These are phyloP conservation scores for Pulicaria dysenterica DNA, from an alignment of 129 eudicot genomes.

Conservation along the genomic window DNA sequence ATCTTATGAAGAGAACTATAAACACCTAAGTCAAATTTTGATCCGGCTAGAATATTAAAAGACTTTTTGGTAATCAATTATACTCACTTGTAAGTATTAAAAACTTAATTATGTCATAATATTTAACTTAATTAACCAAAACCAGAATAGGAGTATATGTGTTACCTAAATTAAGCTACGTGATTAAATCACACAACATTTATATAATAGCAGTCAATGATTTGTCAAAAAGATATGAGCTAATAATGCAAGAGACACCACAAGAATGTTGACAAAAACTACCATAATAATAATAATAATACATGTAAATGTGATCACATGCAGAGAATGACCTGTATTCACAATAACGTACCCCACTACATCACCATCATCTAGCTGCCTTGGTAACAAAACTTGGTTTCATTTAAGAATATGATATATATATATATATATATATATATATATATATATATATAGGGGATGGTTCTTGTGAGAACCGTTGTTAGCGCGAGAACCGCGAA, in stretches of 20 bases:
- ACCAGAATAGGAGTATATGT: background rate
- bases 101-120: no score
- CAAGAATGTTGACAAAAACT: slow-evolving; percentile 31
- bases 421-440: no score
- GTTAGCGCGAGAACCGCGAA: no score
- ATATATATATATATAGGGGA: no score
- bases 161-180: no score
- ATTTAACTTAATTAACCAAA: no score
- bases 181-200: background rate
- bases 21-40: no score
- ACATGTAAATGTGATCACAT: slow-evolving; percentile 44
- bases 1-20: no score
- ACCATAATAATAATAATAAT: background rate
- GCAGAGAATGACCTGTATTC: slow-evolving; percentile 34
- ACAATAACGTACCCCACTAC: slow-evolving; percentile 31
- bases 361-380: slow-evolving; percentile 27
- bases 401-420: background rate
- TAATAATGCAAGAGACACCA: slow-evolving; percentile 34
- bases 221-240: background rate
- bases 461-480: no score
- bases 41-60: background rate
- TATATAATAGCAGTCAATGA: slow-evolving; percentile 9
- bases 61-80: no score
- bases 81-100: no score
- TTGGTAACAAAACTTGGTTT: slow-evolving; percentile 18